phyloP scores from a whole-genome alignment of 495 filamentous ascomycete species.

The Aspergillus affinis region DNA sequence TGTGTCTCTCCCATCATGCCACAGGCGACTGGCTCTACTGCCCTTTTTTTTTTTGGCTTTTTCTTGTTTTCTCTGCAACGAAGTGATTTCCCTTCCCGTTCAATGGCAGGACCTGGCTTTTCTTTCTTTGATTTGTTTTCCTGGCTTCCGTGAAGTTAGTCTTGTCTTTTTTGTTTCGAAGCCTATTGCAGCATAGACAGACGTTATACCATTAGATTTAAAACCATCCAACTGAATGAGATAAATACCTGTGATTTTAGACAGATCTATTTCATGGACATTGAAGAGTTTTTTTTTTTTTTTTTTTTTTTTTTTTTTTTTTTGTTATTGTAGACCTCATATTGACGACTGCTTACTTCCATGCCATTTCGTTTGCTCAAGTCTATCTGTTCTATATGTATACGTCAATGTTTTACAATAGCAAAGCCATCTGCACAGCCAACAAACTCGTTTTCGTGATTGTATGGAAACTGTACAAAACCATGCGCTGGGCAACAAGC shows the following conservation, averaged over 20 bases:
- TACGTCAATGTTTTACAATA: background rate
- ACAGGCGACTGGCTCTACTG: background rate
- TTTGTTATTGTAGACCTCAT: no score
- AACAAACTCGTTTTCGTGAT: background rate
- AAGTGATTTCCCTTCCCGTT: no score
- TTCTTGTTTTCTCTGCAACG: conserved; percentile 1
- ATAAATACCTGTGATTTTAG: background rate
- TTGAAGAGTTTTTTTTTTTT: no score
- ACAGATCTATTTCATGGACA: background rate
- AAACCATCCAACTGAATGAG: background rate
- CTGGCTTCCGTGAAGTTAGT: no score
- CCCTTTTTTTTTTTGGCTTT: conserved; percentile 7
- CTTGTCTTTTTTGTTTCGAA: background rate
- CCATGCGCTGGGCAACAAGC: background rate
- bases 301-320: no score
- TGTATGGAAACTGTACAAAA: background rate
- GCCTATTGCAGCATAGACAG: background rate
- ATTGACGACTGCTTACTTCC: no score
- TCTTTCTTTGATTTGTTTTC: background rate
- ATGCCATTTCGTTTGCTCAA: background rate
- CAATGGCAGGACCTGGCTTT: no score
- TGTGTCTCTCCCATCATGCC: background rate
- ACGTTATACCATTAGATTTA: background rate
- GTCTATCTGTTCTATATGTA: background rate
- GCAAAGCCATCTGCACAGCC: background rate